Evolutionary conservation across 768 basidiomycete species (phyloP).

Genomic region (Boletus rubropictus): DNA sequence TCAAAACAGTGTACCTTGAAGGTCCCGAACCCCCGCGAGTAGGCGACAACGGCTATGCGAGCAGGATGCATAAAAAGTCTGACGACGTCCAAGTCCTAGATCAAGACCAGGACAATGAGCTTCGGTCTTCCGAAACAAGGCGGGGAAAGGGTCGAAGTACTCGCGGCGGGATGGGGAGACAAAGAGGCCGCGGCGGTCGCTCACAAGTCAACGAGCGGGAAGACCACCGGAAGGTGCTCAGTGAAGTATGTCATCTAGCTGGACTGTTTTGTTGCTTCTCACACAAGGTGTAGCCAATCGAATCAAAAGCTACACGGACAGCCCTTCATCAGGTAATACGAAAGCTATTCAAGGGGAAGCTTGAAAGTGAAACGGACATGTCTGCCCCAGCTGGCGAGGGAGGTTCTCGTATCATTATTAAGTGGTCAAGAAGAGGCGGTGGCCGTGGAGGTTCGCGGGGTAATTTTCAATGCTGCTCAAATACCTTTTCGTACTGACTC

Average conservation of each 20-base stretch:
- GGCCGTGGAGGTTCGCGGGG: constrained; percentile 41
- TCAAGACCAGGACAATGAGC: constrained; percentile 14
- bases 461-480: constrained; percentile 7
- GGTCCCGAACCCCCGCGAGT: constrained; percentile 73
- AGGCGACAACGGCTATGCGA: constrained; percentile 72
- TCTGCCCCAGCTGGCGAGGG: constrained; percentile 47
- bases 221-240: constrained; percentile 71
- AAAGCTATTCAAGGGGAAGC: constrained; percentile 72
- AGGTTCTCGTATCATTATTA: constrained; percentile 74
- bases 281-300: constrained; percentile 57
- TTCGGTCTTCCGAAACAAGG: constrained; percentile 24
- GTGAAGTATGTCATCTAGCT: constrained; percentile 56
- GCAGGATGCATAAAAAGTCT: constrained; percentile 36
- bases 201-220: constrained; percentile 38
- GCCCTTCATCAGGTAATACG: constrained; percentile 78
- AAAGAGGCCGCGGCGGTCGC: constrained; percentile 40
- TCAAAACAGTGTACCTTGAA: constrained; percentile 75
- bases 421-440: constrained; percentile 58
- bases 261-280: constrained; percentile 12
- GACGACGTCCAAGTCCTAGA: constrained; percentile 20
- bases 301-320: constrained; percentile 74
- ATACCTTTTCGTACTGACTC: neutral
- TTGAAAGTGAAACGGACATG: constrained; percentile 76
- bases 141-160: constrained; percentile 39
- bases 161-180: constrained; percentile 41